phyloP scores from a whole-genome alignment of 371 early-diverging fungal genomes.

The Mycotypha africana region DNA sequence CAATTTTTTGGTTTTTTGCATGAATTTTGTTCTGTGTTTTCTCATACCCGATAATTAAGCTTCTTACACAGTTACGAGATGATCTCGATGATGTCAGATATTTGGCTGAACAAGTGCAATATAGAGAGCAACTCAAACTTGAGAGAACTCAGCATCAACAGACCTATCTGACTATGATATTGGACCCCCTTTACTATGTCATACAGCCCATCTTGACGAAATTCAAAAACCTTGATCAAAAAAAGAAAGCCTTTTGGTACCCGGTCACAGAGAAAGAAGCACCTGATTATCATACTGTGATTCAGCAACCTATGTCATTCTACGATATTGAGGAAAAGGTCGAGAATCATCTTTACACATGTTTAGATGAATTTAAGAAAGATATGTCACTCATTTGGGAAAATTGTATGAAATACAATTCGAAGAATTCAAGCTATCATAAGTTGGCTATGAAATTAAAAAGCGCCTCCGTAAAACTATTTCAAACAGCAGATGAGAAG shows the following conservation, averaged over 20 bases:
- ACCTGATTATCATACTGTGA: constrained; percentile 75
- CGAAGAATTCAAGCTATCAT: constrained; percentile 62
- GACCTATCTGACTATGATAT: constrained; percentile 58
- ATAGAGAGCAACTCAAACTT: constrained; percentile 83
- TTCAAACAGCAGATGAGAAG: too few relatives aligned
- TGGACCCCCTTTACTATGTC: constrained; percentile 71
- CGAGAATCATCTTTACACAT: constrained; percentile 24
- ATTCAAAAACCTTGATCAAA: constrained; percentile 56
- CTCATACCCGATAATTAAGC: too few relatives aligned
- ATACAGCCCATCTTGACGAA: constrained; percentile 59
- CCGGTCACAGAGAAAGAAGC: constrained; percentile 74
- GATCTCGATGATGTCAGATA: constrained; percentile 82
- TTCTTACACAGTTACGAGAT: too few relatives aligned
- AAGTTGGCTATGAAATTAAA: constrained; percentile 44
- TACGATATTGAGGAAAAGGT: constrained; percentile 43
- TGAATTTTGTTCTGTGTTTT: too few relatives aligned
- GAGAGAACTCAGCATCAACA: constrained; percentile 52
- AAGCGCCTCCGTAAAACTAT: not conserved
- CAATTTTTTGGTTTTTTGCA: too few relatives aligned
- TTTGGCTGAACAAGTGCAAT: constrained; percentile 78
- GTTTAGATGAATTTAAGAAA: constrained; percentile 31
- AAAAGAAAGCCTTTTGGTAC: constrained; percentile 41
- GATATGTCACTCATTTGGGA: constrained; percentile 67
- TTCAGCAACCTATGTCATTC: constrained; percentile 58
- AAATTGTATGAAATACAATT: constrained; percentile 78